Evolutionary conservation across 108 stramenopile species (phyloP), one percentile per base, ranked within the genome.

Genomic region (Nannochloropsis gaditana): DNA sequence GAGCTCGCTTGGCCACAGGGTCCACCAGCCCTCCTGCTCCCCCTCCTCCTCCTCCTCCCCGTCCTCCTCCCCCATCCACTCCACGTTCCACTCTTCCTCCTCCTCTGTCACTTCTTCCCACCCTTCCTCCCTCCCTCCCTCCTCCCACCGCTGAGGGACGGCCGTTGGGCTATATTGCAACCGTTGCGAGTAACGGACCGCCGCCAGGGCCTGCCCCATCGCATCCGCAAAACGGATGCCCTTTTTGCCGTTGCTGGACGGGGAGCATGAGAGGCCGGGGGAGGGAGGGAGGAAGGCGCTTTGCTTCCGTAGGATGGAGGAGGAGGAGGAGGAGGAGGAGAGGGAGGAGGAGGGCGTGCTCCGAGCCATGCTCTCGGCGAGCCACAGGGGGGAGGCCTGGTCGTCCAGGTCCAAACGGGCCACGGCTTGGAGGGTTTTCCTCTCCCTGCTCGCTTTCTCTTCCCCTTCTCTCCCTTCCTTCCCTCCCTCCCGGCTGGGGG

Each of bases 151-250:
- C 80, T 85, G 80, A 19, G 81, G 41, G 42, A 45, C 80, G 31
- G 80, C 19, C 17, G 81, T 11, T 42, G 81, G 80, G n/a, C 85
- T 45, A 5, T 43, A 81, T 45, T 85, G 80, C 80, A 81, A 45
- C 85, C 81, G 80, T 45, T 81, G 41, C 10, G 85, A 80, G 21
- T 85, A 42, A 17, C 50, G 44, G 43, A 81, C 85, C 45, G 85
- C 85, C 81, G 42, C 45, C 80, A 80, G 81, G 4, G 80, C 80
- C 21, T 82, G 21, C 11, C 80, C 85, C 44, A 85, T 42, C 17
- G 80, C 45, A 6, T 21, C 42, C 8, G 45, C 45, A 9, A 45
- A 80, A n/a, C 80, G 81, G 42, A 80, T 81, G 43, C 80, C 45
- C 19, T 50, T 42, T 2, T 80, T 50, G 42, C 45, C 11, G 45